Evolutionary conservation across 352 stramenopile species (phyloP), one percentile per base, ranked within the genome.

Genomic region (Phytopythium delawarense): DNA sequence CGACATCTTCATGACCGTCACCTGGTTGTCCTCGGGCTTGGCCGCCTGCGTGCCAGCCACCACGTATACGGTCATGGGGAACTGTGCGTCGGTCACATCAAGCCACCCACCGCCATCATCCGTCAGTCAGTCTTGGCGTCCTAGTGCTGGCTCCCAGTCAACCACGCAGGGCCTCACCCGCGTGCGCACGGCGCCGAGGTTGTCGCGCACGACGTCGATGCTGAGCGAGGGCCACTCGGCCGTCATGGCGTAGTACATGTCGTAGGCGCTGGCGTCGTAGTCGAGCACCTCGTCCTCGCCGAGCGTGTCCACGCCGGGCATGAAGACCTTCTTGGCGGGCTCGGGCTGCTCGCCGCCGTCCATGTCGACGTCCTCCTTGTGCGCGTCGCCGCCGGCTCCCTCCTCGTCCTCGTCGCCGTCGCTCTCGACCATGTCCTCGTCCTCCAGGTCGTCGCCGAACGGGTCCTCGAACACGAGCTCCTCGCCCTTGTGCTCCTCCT

Each of bases 221-320:
- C 88, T 98, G 25, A 99, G 84, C 61, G 93, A 97, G 13, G 97
- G 97, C 97, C 97, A 99, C 76, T 99, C 97, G 46, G 96, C 91
- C 7, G 88, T 96, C 66, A 99, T 92, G 39, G 95, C 93, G 72
- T 99, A 98, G 81, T 99, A 98, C 96, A 99, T 99, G 74, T 98
- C 96, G 83, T 99, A 99, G 8, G 98, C 98, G 37, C 84, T 97
- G 71, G 91, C 97, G 75, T 99, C 97, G 83, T 99, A 99, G 78
- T 99, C 97, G 42, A 99, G 86, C 70, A 98, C 83, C 70, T 98
- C 90, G 60, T 97, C 94, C 52, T 98, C 90, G 51, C 80, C 72
- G 32, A 99, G 71, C 61, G 87, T 84, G 73, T 98, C 87, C 51
- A 95, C 81, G 32, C 88, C 90, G 13, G 96, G 94, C 84, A 98